Percentiles rank a stretch among this genome's conserved stretches.
Conservation (phyloP, 192 early-diverging fungal genomes). For the Geosiphon pyriformis region DNA sequence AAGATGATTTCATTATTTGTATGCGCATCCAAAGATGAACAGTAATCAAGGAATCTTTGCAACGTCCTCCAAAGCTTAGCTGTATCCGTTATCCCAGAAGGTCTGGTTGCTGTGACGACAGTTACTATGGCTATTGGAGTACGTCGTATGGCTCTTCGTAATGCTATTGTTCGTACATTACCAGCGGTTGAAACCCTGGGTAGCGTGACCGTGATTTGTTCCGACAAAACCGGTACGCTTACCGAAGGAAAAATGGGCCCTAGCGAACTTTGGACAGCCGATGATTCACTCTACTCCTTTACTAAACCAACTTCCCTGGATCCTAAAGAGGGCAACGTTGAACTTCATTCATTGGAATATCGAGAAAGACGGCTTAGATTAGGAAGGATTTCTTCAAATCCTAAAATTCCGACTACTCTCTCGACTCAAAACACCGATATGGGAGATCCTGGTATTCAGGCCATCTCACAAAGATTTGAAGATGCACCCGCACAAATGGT, state of each 20-base stretch:
- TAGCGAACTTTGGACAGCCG: constrained; percentile 72
- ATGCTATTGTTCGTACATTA: constrained; percentile 88
- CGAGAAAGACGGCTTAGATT: neutral
- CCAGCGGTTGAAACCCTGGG: constrained; percentile 94
- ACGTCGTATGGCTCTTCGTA: constrained; percentile 80
- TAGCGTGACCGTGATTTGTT: constrained; percentile 94
- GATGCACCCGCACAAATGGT: constrained; percentile 47
- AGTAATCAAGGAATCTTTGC: no score
- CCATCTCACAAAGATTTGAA: constrained; percentile 40
- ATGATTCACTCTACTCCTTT: constrained; percentile 60
- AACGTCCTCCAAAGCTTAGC: constrained; percentile 64
- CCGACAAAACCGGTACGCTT: constrained; percentile 95
- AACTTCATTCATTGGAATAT: constrained; percentile 12
- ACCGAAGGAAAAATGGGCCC: constrained; percentile 98
- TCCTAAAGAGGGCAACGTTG: constrained; percentile 41
- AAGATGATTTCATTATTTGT: neutral
- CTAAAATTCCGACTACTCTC: neutral
- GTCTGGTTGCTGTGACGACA: constrained; percentile 94
- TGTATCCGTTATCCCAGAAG: constrained; percentile 97
- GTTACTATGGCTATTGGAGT: constrained; percentile 97
- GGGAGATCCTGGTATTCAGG: constrained; percentile 23
- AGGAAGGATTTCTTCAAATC: neutral
- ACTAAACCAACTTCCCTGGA: constrained; percentile 54
- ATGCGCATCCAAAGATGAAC: no score
- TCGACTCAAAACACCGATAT: neutral